These are phyloP conservation scores for Theileria annulata DNA, from an alignment of 169 alveolate species.

Conservation along the genomic window DNA sequence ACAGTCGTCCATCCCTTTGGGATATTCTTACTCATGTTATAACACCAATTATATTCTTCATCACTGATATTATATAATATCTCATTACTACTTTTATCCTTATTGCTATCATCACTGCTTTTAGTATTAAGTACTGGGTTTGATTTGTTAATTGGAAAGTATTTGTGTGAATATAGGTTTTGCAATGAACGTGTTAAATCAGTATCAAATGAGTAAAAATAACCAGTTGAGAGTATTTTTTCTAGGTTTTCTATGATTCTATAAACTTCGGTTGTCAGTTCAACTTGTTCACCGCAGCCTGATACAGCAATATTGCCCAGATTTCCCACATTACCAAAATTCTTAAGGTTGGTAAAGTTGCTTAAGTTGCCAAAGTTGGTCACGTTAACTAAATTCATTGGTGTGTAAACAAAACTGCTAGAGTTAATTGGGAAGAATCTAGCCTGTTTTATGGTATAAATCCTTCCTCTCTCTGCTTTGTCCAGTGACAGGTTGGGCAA, in stretches of 20 bases:
- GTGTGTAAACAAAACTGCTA: neutral
- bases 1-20: constrained; percentile 60
- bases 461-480: constrained; percentile 11
- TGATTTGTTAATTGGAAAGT: constrained; percentile 19
- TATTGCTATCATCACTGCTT: neutral
- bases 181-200: constrained; percentile 59
- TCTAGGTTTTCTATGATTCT: constrained; percentile 20
- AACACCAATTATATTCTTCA: constrained; percentile 48
- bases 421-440: constrained; percentile 25
- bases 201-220: constrained; percentile 36
- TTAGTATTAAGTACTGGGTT: neutral
- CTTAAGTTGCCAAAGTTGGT: neutral
- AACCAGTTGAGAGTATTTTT: constrained; percentile 40
- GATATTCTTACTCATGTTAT: constrained; percentile 17
- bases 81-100: neutral
- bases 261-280: neutral
- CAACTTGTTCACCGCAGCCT: neutral
- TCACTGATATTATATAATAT: constrained; percentile 37
- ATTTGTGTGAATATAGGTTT: constrained; percentile 23
- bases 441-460: constrained; percentile 37
- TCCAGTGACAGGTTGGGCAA: constrained; percentile 28
- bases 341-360: neutral
- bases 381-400: neutral
- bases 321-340: neutral
- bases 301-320: neutral